Evolutionary conservation across 2,329 filamentous ascomycete genomes (phyloP).

Genomic region (Grosmannia penicillata): DNA sequence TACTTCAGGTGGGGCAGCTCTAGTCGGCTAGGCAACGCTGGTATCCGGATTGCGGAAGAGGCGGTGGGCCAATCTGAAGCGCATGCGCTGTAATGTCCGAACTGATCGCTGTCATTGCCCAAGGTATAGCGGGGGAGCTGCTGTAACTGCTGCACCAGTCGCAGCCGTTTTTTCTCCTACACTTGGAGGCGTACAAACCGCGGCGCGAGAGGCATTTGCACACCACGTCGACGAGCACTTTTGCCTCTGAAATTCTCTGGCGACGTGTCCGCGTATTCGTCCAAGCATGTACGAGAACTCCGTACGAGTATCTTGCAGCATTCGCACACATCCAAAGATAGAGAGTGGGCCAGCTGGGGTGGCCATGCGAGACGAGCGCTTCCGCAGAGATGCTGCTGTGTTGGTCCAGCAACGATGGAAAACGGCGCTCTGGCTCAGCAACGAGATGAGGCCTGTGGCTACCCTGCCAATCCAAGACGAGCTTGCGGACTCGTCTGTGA

Average conservation of each 20-base stretch:
- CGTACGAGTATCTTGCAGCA: too few species aligned
- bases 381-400: slow-evolving; percentile 1
- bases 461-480: too few species aligned
- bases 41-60: neutral
- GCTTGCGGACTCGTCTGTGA: too few species aligned
- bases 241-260: too few species aligned
- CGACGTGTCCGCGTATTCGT: too few species aligned
- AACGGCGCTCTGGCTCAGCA: neutral
- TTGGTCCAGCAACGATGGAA: slow-evolving; percentile 4
- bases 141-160: neutral
- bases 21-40: slow-evolving; percentile 7
- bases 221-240: too few species aligned
- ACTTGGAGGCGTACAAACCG: too few species aligned
- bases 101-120: neutral
- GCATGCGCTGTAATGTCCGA: neutral
- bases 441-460: neutral
- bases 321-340: too few species aligned
- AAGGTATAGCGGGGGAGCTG: neutral
- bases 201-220: too few species aligned
- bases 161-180: neutral
- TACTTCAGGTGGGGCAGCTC: slow-evolving; percentile 5
- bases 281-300: too few species aligned
- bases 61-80: slow-evolving; percentile 1
- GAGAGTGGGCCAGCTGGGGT: too few species aligned
- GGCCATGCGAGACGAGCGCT: too few species aligned